phyloP scores from a whole-genome alignment of 208 protist species.

The Leishmania tarentolae region DNA sequence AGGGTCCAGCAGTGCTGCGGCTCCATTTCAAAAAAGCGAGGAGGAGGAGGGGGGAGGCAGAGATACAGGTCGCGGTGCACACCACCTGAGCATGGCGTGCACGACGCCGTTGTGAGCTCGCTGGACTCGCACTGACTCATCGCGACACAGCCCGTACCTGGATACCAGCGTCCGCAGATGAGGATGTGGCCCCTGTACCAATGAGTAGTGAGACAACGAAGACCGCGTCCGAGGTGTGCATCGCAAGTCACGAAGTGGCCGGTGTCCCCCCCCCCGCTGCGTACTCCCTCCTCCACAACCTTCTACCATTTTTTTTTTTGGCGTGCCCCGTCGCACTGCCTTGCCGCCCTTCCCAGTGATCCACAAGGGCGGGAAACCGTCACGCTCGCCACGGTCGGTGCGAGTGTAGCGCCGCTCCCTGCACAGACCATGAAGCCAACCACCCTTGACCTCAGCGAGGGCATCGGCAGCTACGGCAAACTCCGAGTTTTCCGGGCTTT shows the following conservation, averaged over 20 bases:
- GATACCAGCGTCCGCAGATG: neutral
- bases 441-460: neutral
- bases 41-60: neutral
- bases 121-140: neutral
- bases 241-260: neutral
- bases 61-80: neutral
- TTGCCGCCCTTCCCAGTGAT: neutral
- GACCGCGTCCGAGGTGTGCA: neutral
- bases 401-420: neutral
- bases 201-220: neutral
- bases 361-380: too few relatives aligned
- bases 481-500: too few relatives aligned
- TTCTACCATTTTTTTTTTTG: neutral
- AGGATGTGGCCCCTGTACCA: neutral
- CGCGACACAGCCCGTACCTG: neutral
- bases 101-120: neutral
- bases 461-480: neutral
- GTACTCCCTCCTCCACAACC: neutral
- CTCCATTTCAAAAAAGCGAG: neutral
- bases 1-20: neutral
- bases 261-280: neutral
- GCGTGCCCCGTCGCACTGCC: neutral
- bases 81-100: neutral
- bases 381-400: neutral
- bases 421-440: neutral